phyloP scores from a whole-genome alignment of 345 rosid species.

The Syzygium aromaticum region DNA sequence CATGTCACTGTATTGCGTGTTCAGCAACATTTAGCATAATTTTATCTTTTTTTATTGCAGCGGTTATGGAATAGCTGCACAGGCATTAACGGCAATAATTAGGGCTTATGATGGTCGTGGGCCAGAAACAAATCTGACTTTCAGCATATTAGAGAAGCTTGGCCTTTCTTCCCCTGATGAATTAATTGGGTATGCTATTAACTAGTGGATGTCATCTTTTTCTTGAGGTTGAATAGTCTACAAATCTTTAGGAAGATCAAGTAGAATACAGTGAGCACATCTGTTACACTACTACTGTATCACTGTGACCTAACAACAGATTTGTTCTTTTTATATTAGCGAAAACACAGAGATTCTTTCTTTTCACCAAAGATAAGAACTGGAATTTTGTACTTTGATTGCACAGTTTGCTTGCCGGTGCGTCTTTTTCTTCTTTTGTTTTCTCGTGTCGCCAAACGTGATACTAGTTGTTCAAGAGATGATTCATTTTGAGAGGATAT shows the following conservation, averaged over 20 bases:
- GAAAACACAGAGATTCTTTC: not conserved
- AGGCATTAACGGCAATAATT: slow-evolving; percentile 77
- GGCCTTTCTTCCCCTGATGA: slow-evolving; percentile 81
- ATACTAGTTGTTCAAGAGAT: not conserved
- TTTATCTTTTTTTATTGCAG: slow-evolving; percentile 23
- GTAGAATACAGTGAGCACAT: not conserved
- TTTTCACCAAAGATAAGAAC: not conserved
- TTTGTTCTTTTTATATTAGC: not conserved
- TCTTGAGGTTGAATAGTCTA: not conserved
- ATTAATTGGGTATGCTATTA: slow-evolving; percentile 45
- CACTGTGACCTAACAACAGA: not conserved
- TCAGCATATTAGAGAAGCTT: slow-evolving; percentile 50
- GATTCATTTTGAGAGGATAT: not conserved
- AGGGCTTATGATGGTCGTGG: slow-evolving; percentile 98
- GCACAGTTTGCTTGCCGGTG: not conserved
- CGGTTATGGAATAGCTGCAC: slow-evolving; percentile 95
- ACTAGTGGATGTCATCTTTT: not conserved
- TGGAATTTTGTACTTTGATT: not conserved
- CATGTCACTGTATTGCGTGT: not conserved
- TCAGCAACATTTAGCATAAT: not conserved
- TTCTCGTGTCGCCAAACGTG: not conserved
- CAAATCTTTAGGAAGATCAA: not conserved
- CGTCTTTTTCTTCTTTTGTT: not conserved
- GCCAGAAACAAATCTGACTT: slow-evolving; percentile 58
- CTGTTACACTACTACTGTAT: not conserved